These are phyloP conservation scores for Cryptococcus amylolentus DNA, from an alignment of 1,284 basidiomycete species.

Conservation along the genomic window DNA sequence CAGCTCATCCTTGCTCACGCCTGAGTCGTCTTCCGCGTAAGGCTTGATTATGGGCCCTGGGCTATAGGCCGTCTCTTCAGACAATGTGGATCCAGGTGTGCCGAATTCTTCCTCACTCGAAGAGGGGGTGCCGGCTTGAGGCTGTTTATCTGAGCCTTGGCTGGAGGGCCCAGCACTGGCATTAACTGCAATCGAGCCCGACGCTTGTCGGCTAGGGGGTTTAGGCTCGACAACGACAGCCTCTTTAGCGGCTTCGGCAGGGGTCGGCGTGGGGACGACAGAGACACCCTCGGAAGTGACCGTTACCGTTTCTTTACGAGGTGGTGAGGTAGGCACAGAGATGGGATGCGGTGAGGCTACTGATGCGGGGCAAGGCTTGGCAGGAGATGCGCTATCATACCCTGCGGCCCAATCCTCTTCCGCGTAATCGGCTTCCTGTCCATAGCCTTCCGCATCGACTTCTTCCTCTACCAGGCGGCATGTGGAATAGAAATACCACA, in stretches of 20 bases:
- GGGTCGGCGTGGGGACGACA: constrained; percentile 24
- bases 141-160: constrained; percentile 13
- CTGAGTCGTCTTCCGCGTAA: constrained; percentile 16
- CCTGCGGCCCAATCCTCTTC: constrained; percentile 8
- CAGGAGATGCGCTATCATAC: not conserved
- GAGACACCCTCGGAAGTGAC: constrained; percentile 41
- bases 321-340: not conserved
- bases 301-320: constrained; percentile 16
- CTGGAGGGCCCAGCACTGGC: constrained; percentile 13
- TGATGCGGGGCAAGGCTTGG: not conserved
- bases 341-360: not conserved
- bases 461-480: constrained; percentile 22
- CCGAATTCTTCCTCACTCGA: constrained; percentile 9
- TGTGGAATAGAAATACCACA: constrained; percentile 93
- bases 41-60: constrained; percentile 20
- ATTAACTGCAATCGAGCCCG: constrained; percentile 7
- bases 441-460: constrained; percentile 5
- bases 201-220: constrained; percentile 6
- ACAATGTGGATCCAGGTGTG: constrained; percentile 19
- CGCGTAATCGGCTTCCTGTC: not conserved
- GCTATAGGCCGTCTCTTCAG: constrained; percentile 20
- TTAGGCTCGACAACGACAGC: not conserved
- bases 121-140: constrained; percentile 3
- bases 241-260: constrained; percentile 12
- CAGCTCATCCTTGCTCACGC: constrained; percentile 13